Conservation (phyloP, 768 basidiomycete genomes). For the Floccularia luteovirens region DNA sequence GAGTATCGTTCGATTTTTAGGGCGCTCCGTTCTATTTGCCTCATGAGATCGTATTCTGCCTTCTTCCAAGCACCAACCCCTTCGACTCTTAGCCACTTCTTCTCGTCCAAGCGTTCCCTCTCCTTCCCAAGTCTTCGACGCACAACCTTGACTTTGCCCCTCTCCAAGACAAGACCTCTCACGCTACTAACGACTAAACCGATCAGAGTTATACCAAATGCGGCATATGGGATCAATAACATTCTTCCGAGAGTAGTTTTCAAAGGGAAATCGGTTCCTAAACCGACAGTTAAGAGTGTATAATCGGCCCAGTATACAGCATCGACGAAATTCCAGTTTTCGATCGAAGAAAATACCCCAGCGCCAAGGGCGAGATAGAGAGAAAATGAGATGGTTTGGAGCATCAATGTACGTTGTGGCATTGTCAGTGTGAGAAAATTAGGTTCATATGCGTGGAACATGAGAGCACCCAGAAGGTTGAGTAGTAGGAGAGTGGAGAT, state of each 20-base stretch:
- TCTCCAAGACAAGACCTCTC: slow-evolving; percentile 27
- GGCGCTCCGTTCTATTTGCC: slow-evolving; percentile 18
- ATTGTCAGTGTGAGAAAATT: slow-evolving; percentile 26
- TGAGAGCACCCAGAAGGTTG: slow-evolving; percentile 17
- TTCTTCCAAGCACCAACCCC: slow-evolving; percentile 18
- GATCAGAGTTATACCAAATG: slow-evolving; percentile 26
- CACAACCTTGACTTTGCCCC: slow-evolving; percentile 24
- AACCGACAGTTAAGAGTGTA: slow-evolving; percentile 31
- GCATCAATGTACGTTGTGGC: slow-evolving; percentile 34
- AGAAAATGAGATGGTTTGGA: slow-evolving; percentile 30
- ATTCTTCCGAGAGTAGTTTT: slow-evolving; percentile 15
- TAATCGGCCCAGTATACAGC: slow-evolving; percentile 36
- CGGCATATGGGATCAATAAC: slow-evolving; percentile 29
- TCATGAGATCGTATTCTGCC: slow-evolving; percentile 31
- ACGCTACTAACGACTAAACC: slow-evolving; percentile 30
- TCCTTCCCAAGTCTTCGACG: slow-evolving; percentile 23
- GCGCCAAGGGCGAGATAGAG: slow-evolving; percentile 30
- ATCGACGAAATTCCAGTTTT: slow-evolving; percentile 29
- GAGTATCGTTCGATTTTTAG: slow-evolving; percentile 18
- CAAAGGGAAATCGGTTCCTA: slow-evolving; percentile 30
- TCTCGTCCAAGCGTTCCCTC: slow-evolving; percentile 15
- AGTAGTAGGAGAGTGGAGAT: slow-evolving; percentile 21
- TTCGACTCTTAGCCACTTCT: slow-evolving; percentile 1
- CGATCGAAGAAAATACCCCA: slow-evolving; percentile 24
- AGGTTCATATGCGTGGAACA: slow-evolving; percentile 25